Conservation (phyloP, 352 stramenopile genomes). For the Phytopythium helicoides region DNA sequence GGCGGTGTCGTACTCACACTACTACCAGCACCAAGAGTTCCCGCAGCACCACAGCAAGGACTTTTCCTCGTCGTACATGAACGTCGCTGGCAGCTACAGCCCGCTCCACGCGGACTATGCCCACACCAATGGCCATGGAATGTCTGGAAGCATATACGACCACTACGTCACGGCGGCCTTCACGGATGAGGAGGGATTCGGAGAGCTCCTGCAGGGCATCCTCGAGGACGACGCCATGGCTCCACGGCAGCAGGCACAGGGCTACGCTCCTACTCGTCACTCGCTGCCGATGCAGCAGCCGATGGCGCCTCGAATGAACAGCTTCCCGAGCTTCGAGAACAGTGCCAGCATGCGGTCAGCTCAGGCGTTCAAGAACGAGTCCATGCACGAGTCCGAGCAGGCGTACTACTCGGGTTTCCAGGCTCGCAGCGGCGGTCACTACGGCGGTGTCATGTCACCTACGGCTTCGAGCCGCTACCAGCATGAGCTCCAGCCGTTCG, state of each 20-base stretch:
- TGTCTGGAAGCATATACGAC: constrained; percentile 31
- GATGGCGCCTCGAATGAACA: not conserved
- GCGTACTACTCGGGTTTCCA: constrained; percentile 1
- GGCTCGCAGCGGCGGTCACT: not conserved
- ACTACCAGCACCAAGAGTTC: constrained; percentile 5
- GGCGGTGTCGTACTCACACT: constrained; percentile 1
- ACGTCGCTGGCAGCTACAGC: constrained; percentile 23
- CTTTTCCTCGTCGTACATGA: constrained; percentile 12
- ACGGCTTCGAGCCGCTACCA: not conserved
- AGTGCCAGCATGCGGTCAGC: not conserved
- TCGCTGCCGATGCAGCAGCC: not conserved
- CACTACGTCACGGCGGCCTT: constrained; percentile 53
- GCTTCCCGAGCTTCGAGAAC: not conserved
- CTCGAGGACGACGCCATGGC: constrained; percentile 77
- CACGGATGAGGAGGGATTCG: constrained; percentile 64
- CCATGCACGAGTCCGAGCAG: not conserved
- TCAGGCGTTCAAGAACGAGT: not conserved
- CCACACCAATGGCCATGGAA: constrained; percentile 12
- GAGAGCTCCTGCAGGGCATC: constrained; percentile 69
- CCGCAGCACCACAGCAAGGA: constrained; percentile 16
- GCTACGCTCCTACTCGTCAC: constrained; percentile 11
- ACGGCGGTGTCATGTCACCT: not conserved
- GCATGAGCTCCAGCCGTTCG: not conserved
- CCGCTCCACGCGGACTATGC: constrained; percentile 18
- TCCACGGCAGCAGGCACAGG: constrained; percentile 14